Percentiles rank a stretch among this genome's conserved stretches.
phyloP scores from a whole-genome alignment of 257 asterid species.

The Solanum stenotomum region DNA sequence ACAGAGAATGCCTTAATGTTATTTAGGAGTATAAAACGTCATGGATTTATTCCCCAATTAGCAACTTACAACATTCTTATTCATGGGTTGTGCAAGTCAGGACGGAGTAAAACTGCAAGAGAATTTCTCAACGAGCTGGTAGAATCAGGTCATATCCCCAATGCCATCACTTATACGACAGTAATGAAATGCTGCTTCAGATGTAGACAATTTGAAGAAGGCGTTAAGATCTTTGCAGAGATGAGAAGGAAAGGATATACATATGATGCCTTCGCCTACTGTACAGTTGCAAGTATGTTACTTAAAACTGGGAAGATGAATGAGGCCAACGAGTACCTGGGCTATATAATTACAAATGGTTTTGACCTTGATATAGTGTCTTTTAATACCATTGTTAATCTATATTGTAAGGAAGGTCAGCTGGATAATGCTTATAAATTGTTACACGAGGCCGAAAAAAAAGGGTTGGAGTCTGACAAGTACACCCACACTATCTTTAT shows the following conservation, averaged over 20 bases:
- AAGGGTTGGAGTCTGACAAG: slow-evolving; percentile 51
- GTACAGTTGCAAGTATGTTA: slow-evolving; percentile 65
- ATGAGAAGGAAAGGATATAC: slow-evolving; percentile 80
- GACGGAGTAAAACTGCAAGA: slow-evolving; percentile 40
- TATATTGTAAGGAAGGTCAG: slow-evolving; percentile 56
- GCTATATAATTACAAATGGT: slow-evolving; percentile 62
- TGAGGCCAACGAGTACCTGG: slow-evolving; percentile 42
- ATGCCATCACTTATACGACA: slow-evolving; percentile 81
- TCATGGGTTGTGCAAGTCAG: slow-evolving; percentile 43
- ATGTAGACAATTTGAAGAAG: slow-evolving; percentile 37
- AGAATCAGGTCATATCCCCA: slow-evolving; percentile 43
- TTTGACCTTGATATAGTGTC: slow-evolving; percentile 66
- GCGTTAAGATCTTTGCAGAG: slow-evolving; percentile 52
- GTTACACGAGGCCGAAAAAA: slow-evolving; percentile 38
- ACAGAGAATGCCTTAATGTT: slow-evolving; percentile 47
- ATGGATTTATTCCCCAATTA: slow-evolving; percentile 50
- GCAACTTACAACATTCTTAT: slow-evolving; percentile 78
- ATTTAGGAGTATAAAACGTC: slow-evolving; percentile 40
- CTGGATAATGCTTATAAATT: slow-evolving; percentile 46
- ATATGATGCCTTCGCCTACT: slow-evolving; percentile 63
- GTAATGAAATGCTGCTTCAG: slow-evolving; percentile 63
- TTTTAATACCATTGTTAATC: slow-evolving; percentile 62
- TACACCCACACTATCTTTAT: slow-evolving; percentile 74
- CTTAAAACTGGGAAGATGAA: slow-evolving; percentile 39
- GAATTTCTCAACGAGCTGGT: slow-evolving; percentile 54